A percentile compares a stretch with the other conserved stretches of the same genome.
phyloP scores from a whole-genome alignment of 2,329 filamentous ascomycete genomes.

The Aspergillus alliaceus region DNA sequence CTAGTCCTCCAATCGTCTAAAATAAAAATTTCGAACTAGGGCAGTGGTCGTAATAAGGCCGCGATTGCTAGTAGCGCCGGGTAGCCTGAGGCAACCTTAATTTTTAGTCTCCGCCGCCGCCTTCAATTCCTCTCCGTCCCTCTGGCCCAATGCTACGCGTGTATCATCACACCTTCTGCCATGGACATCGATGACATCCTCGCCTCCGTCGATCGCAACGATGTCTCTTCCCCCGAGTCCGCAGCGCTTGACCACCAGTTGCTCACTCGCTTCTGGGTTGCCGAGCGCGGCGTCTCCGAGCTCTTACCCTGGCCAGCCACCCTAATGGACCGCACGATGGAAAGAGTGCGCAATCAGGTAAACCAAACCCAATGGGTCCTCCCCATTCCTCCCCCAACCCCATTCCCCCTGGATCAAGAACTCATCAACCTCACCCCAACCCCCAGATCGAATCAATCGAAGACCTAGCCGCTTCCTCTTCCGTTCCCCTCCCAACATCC shows the following conservation, averaged over 20 bases:
- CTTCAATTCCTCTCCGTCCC: background rate
- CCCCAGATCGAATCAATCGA: constrained; percentile 65
- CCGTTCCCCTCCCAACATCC: constrained; percentile 35
- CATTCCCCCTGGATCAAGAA: background rate
- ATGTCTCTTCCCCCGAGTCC: constrained; percentile 42
- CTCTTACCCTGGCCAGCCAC: constrained; percentile 75
- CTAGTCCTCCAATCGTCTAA: background rate
- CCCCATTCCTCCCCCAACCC: too few relatives aligned
- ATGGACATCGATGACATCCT: constrained; percentile 85
- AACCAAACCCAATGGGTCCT: background rate
- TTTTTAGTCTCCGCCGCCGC: too few relatives aligned
- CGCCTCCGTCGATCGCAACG: constrained; percentile 66
- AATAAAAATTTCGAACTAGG: background rate
- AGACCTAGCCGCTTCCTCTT: constrained; percentile 50
- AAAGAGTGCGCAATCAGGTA: constrained; percentile 65
- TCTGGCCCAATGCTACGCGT: constrained; percentile 1
- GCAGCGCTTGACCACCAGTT: constrained; percentile 72
- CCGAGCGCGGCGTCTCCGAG: constrained; percentile 86
- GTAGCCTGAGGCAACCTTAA: background rate
- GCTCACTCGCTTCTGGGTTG: constrained; percentile 88
- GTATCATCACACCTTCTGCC: background rate
- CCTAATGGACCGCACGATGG: constrained; percentile 79
- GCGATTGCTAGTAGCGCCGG: background rate
- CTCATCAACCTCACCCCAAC: background rate
- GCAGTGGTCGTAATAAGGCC: background rate